A percentile compares a stretch with the other conserved stretches of the same genome.
Evolutionary conservation across 2,329 filamentous ascomycete genomes (phyloP).

Genomic region (Penicillium olsonii): DNA sequence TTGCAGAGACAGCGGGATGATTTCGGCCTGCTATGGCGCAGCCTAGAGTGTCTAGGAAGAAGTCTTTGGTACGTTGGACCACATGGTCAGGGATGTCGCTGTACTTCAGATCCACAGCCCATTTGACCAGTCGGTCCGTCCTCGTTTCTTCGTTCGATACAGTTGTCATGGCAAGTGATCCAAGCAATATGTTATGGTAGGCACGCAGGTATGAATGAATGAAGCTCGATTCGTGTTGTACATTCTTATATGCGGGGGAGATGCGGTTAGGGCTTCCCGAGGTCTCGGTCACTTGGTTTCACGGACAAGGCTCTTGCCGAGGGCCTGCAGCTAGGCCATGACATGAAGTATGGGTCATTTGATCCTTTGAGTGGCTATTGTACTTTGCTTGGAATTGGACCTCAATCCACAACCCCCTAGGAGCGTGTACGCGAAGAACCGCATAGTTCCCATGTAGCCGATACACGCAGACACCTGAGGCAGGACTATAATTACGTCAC

Average conservation of each 20-base stretch:
- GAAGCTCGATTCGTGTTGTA: not conserved
- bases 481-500: not conserved
- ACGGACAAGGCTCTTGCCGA: not conserved
- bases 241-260: slow-evolving; percentile 5
- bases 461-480: too few relatives aligned
- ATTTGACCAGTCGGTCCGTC: slow-evolving; percentile 24
- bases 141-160: slow-evolving; percentile 11
- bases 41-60: slow-evolving; percentile 33
- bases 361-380: too few relatives aligned
- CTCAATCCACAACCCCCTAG: too few relatives aligned
- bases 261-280: not conserved
- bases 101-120: slow-evolving; percentile 24
- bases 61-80: slow-evolving; percentile 33
- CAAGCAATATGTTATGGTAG: not conserved
- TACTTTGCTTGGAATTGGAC: too few relatives aligned
- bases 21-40: slow-evolving; percentile 33
- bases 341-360: too few relatives aligned
- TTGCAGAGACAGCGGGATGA: slow-evolving; percentile 30
- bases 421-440: too few relatives aligned
- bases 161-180: not conserved
- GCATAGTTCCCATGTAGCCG: too few relatives aligned
- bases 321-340: too few relatives aligned
- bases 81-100: slow-evolving; percentile 25
- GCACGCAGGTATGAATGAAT: not conserved
- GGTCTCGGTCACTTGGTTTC: not conserved